These are phyloP conservation scores for Ceratorhiza oryzae-sativae DNA, from an alignment of 1,284 basidiomycete species.

Conservation along the genomic window DNA sequence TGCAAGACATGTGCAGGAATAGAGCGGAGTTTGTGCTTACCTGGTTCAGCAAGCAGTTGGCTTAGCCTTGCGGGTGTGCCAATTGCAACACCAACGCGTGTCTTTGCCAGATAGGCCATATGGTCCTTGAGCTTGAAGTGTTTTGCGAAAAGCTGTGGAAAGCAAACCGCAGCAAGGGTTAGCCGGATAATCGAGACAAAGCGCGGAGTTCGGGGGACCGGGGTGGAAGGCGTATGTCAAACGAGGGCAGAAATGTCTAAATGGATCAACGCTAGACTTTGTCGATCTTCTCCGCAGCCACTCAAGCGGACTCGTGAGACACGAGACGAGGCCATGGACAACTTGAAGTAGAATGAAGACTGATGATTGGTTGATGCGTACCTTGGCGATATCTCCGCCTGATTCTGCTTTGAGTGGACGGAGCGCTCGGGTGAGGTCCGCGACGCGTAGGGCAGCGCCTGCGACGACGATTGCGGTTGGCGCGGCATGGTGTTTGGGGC, in stretches of 20 bases:
- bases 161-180: neutral
- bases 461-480: constrained; percentile 80
- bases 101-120: constrained; percentile 72
- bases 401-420: constrained; percentile 69
- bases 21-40: constrained; percentile 53
- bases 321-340: neutral
- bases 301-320: constrained; percentile 8
- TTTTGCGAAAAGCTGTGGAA: constrained; percentile 71
- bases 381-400: constrained; percentile 80
- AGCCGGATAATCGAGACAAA: neutral
- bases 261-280: neutral
- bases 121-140: constrained; percentile 86
- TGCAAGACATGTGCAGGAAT: neutral
- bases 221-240: neutral
- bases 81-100: constrained; percentile 77
- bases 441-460: constrained; percentile 78
- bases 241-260: neutral
- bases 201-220: constrained; percentile 1
- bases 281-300: constrained; percentile 29
- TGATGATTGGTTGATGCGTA: constrained; percentile 34
- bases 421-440: constrained; percentile 69
- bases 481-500: constrained; percentile 73
- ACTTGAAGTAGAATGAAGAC: neutral
- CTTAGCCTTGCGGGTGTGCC: constrained; percentile 84
- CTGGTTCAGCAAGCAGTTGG: constrained; percentile 77